Base-by-base conservation (phyloP, 306 rosid species). In the Calophaca sinica region DNA sequence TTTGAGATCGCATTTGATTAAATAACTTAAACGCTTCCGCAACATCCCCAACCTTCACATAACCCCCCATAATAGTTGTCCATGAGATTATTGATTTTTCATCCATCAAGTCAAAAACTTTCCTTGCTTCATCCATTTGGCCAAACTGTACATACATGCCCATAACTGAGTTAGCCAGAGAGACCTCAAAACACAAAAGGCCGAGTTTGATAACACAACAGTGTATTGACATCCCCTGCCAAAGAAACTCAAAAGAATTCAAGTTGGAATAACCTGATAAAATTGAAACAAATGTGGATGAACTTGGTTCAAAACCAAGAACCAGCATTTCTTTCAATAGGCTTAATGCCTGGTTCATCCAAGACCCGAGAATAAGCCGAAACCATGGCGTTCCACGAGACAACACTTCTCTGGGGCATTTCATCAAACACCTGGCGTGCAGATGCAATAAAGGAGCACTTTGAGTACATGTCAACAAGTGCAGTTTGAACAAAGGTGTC, bases 321-420 rank as follows among this genome's bases (percentile, higher is more conserved):
- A 54, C 75, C 86, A 79, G 11, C 86, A 85, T 82, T 70, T 86
- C 84, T 75, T 61, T 85, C 77, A 81, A 74, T 12, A 81, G 67
- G 64, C 78, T 49, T 26, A 77, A 5, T 59, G 75, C 80, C 77
- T 64, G 68, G 10, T 83, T 82, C 75, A 85, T 77, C 70, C 71
- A 57, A 70, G 35, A 79, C 72, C 5, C 85, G 88, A 52, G 79
- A 76, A 31, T 89, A 87, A 69, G 86, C 90, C 66, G 86, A 89
- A 81, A 91, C 76, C 76, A 89, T 63, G 70, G 94, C 54, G 2
- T 91, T 91, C 90, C 90, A 91, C 3, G 90, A 82, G 29, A 91
- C 84, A 2, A 79, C 75, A 69, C 81, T 91, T 79, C 87, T 86
- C 0, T 64, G 80, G 7, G 54, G 72, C 92, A 86, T 91, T 75